Evolutionary conservation across 768 basidiomycete species (phyloP).

Genomic region (Auricularia sp.): DNA sequence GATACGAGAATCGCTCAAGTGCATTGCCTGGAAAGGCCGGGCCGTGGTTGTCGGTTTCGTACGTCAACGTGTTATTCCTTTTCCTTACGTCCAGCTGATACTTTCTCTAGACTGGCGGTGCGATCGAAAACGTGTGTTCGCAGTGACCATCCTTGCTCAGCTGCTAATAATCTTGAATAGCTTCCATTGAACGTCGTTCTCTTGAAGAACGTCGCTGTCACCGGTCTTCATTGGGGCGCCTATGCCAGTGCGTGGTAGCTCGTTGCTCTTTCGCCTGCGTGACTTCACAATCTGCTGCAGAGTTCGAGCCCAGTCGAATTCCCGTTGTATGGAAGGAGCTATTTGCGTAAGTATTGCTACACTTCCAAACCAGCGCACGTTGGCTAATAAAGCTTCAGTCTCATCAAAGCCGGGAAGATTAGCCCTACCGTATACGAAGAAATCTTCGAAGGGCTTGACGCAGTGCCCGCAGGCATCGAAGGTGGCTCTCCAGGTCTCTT

Average conservation of each 20-base stretch:
- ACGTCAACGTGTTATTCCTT: not conserved
- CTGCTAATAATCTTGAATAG: conserved; percentile 28
- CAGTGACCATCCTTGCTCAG: not conserved
- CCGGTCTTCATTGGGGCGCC: conserved; percentile 84
- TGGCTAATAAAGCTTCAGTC: conserved; percentile 26
- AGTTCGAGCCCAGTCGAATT: conserved; percentile 55
- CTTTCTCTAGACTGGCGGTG: conserved; percentile 10
- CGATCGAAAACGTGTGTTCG: conserved; percentile 13
- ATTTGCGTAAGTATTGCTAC: conserved; percentile 36
- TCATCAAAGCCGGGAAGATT: conserved; percentile 57
- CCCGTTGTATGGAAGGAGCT: conserved; percentile 64
- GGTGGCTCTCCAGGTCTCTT: not conserved
- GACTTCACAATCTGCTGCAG: conserved; percentile 24
- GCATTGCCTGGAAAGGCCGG: conserved; percentile 90
- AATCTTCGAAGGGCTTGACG: conserved; percentile 55
- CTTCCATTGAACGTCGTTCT: conserved; percentile 69
- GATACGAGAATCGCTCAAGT: conserved; percentile 77
- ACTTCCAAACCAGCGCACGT: too few species aligned
- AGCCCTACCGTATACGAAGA: conserved; percentile 64
- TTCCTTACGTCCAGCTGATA: conserved; percentile 23
- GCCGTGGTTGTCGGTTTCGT: conserved; percentile 92
- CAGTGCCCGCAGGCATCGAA: not conserved
- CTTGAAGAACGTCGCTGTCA: conserved; percentile 74
- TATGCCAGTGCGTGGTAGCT: conserved; percentile 46
- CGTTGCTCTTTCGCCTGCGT: conserved; percentile 1